Conservation (phyloP, 1,284 basidiomycete genomes). For the Irpex sp. region DNA sequence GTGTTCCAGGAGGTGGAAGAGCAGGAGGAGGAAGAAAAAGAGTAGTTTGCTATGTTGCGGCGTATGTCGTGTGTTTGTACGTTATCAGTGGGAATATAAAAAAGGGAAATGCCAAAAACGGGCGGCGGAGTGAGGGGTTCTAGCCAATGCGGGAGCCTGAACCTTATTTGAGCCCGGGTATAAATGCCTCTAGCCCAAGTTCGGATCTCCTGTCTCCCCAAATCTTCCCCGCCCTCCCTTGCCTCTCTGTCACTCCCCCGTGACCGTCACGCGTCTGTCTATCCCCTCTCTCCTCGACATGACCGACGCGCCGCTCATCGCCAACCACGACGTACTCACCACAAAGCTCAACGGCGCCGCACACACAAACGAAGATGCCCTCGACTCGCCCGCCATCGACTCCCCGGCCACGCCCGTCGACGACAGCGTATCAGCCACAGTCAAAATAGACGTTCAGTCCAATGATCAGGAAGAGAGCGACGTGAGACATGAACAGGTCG, state of each 20-base stretch:
- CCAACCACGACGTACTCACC: conserved; percentile 34
- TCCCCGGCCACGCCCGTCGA: conserved; percentile 62
- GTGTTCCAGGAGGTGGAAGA: conserved; percentile 60
- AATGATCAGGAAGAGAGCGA: conserved; percentile 57
- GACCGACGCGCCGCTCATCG: conserved; percentile 29
- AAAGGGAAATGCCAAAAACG: conserved; percentile 1
- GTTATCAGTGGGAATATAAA: conserved; percentile 8
- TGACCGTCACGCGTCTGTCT: conserved; percentile 38
- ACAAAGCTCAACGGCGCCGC: conserved; percentile 38
- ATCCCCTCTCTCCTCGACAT: conserved; percentile 20
- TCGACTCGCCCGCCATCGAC: conserved; percentile 41
- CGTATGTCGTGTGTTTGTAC: conserved; percentile 6
- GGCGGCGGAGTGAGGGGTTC: conserved; percentile 29
- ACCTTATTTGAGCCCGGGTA: conserved; percentile 74
- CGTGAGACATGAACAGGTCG: conserved; percentile 54
- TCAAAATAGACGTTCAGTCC: conserved; percentile 58
- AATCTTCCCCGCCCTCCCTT: conserved; percentile 49
- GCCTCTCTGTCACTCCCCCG: conserved; percentile 29
- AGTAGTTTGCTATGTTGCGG: conserved; percentile 8
- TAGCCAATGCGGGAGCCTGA: conserved; percentile 65
- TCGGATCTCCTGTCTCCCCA: conserved; percentile 68
- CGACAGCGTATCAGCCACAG: conserved; percentile 40
- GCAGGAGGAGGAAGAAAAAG: conserved; percentile 46
- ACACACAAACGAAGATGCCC: conserved; percentile 24
- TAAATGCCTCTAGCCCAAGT: conserved; percentile 68